phyloP scores from a whole-genome alignment of 176 grass and related monocot species.

The Tillandsia leiboldiana region DNA sequence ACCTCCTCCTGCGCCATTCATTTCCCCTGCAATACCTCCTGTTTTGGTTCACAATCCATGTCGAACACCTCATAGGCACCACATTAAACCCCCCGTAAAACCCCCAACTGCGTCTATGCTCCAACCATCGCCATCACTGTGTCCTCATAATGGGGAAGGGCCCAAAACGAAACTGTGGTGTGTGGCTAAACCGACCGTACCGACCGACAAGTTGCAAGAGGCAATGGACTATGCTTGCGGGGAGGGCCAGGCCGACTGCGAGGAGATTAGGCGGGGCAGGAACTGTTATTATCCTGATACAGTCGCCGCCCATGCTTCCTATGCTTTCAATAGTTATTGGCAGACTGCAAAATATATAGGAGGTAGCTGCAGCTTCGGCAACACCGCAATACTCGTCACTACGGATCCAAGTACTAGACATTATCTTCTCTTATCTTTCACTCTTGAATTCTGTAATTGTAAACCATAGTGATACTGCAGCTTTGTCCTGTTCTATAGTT shows the following conservation, averaged over 20 bases:
- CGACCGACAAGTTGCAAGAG: slow-evolving; percentile 22
- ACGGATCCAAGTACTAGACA: slow-evolving; percentile 30
- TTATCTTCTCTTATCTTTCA: not conserved
- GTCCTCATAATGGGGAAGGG: not conserved
- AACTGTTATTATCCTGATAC: slow-evolving; percentile 32
- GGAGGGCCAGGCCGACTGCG: slow-evolving; percentile 24
- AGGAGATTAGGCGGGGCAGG: slow-evolving; percentile 22
- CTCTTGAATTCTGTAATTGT: not conserved
- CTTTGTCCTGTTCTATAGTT: too few species aligned
- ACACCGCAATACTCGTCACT: slow-evolving; percentile 17
- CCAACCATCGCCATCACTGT: not conserved
- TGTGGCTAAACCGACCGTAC: slow-evolving; percentile 24
- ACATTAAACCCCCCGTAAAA: not conserved
- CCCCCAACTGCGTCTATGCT: not conserved
- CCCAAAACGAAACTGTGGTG: slow-evolving; percentile 15
- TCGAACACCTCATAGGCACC: not conserved
- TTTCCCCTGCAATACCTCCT: not conserved
- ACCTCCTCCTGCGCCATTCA: not conserved
- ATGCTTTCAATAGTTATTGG: slow-evolving; percentile 39
- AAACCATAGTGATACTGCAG: not conserved
- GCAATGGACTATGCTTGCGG: slow-evolving; percentile 41
- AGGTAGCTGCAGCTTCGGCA: slow-evolving; percentile 34
- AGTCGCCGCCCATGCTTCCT: slow-evolving; percentile 23
- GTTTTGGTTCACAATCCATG: not conserved
- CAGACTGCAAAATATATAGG: slow-evolving; percentile 19